A percentile compares a stretch with the other conserved stretches of the same genome.
These are phyloP conservation scores for Sabuloglossum arenarium DNA, from an alignment of 495 filamentous ascomycete genomes.

Conservation along the genomic window DNA sequence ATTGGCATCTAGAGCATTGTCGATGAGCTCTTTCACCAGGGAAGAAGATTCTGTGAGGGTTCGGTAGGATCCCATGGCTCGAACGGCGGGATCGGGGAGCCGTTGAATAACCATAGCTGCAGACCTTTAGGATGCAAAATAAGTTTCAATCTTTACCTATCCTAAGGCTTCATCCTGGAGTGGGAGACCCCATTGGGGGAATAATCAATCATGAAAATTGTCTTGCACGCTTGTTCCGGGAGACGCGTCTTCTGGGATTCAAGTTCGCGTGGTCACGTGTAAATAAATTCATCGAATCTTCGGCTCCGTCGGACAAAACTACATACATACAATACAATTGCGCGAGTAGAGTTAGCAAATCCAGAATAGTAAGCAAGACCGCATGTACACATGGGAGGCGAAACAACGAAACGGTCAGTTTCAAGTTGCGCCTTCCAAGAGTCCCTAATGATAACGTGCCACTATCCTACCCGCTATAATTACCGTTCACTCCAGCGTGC, in stretches of 20 bases:
- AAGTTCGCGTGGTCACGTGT: not conserved
- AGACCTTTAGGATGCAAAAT: not conserved
- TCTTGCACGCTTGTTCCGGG: too few species aligned
- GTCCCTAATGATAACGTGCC: not conserved
- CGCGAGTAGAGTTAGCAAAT: not conserved
- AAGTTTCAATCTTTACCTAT: too few species aligned
- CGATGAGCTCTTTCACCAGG: conserved; percentile 77
- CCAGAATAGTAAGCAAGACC: not conserved
- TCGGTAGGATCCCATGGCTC: conserved; percentile 50
- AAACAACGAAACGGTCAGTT: not conserved
- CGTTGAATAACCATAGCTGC: conserved; percentile 40
- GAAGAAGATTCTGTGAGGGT: conserved; percentile 49
- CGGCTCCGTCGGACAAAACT: too few species aligned
- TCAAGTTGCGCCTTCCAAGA: not conserved
- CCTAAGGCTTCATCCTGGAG: too few species aligned
- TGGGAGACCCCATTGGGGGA: too few species aligned
- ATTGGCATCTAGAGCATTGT: conserved; percentile 74
- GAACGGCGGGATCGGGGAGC: conserved; percentile 42
- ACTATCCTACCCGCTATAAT: not conserved
- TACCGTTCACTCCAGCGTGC: conserved; percentile 14
- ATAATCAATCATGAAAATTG: too few species aligned
- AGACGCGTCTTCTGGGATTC: too few species aligned
- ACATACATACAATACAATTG: too few species aligned
- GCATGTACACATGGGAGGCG: not conserved
- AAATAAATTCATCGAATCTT: not conserved